These are phyloP conservation scores for Neonothopanus nambi DNA, from an alignment of 1,284 basidiomycete species.

Conservation along the genomic window DNA sequence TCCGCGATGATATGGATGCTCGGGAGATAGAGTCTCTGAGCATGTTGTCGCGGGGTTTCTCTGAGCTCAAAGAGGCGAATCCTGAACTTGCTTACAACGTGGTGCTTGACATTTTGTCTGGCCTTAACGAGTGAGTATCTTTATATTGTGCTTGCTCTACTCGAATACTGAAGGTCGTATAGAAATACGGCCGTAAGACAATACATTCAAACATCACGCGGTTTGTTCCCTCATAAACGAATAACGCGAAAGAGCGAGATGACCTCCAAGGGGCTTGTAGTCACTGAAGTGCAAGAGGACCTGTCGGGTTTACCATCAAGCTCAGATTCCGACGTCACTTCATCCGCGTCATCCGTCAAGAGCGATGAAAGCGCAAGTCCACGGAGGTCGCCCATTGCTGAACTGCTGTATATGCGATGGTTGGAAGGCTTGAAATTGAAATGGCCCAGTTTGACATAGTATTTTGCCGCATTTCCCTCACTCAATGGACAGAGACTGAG, in stretches of 20 bases:
- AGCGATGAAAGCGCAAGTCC: constrained; percentile 35
- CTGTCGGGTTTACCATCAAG: constrained; percentile 46
- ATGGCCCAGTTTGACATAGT: constrained; percentile 73
- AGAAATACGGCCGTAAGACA: constrained; percentile 76
- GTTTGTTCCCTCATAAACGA: constrained; percentile 76
- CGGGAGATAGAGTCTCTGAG: constrained; percentile 86
- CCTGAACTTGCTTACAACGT: constrained; percentile 84
- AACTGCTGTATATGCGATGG: constrained; percentile 95
- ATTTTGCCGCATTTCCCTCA: no score
- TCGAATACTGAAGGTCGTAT: constrained; percentile 18
- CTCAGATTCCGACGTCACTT: not conserved
- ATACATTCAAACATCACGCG: constrained; percentile 73
- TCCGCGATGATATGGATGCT: constrained; percentile 83
- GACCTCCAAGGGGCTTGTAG: constrained; percentile 76
- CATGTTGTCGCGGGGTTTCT: constrained; percentile 88
- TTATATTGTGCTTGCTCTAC: not conserved
- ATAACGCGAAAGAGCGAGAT: constrained; percentile 79
- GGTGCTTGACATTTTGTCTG: constrained; percentile 86
- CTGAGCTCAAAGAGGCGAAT: constrained; percentile 79
- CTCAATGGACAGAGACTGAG: no score
- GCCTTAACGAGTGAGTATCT: constrained; percentile 81
- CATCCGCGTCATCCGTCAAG: constrained; percentile 31
- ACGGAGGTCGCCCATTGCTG: constrained; percentile 84
- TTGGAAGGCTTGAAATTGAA: constrained; percentile 87
- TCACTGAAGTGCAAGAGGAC: constrained; percentile 77